phyloP scores from a whole-genome alignment of 495 filamentous ascomycete species.

The Penicillium lagena region DNA sequence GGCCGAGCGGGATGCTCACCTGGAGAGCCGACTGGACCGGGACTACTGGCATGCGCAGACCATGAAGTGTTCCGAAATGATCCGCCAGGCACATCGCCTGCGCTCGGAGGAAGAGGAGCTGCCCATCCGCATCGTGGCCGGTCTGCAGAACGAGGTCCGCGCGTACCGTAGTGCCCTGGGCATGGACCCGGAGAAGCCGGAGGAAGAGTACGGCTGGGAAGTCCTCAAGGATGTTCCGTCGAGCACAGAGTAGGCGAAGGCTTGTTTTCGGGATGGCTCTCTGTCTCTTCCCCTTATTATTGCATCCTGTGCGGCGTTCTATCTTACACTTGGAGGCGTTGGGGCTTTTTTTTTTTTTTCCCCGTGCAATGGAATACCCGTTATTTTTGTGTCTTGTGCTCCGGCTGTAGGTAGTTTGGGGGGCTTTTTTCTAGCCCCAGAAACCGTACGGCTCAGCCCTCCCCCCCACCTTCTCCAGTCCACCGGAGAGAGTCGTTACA shows the following conservation, averaged over 20 bases:
- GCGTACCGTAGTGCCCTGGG: constrained; percentile 46
- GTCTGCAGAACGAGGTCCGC: constrained; percentile 50
- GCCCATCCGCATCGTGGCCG: constrained; percentile 42
- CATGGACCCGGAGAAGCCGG: constrained; percentile 45
- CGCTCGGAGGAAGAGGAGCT: constrained; percentile 44
- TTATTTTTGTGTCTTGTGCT: not conserved
- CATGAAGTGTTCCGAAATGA: constrained; percentile 47
- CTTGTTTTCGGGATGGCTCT: not conserved
- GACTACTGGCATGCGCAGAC: constrained; percentile 57
- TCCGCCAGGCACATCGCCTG: constrained; percentile 43
- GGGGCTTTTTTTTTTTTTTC: not conserved
- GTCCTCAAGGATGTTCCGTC: constrained; percentile 40
- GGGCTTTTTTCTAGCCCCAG: not conserved
- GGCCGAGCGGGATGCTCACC: constrained; percentile 48
- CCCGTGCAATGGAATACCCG: not conserved
- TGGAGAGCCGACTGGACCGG: constrained; percentile 56
- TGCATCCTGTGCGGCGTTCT: not conserved
- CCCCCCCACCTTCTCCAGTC: no score
- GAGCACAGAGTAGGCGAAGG: constrained; percentile 21
- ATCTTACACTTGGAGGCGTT: no score
- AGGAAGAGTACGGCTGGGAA: constrained; percentile 50
- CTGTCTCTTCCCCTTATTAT: not conserved
- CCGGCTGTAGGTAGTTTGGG: not conserved
- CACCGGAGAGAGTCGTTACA: not conserved
- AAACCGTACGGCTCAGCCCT: no score